Evolutionary conservation across 805 yeast species (phyloP), one percentile per base, ranked within the genome.

Genomic region (Yamadazyma sp.): DNA sequence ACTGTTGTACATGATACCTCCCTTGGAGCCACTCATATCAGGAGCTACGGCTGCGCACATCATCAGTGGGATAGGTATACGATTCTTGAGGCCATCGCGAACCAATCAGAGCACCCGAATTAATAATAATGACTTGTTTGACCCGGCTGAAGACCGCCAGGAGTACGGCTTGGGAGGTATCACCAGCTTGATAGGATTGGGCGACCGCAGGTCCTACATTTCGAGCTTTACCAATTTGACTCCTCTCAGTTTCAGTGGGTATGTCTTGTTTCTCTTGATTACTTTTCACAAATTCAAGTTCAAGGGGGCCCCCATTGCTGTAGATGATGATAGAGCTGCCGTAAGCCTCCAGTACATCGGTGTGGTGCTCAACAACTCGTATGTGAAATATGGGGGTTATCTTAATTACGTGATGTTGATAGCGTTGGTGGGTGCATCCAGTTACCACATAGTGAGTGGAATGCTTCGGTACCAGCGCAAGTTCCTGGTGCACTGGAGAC

Each of bases 301-400:
- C 45, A 63, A 87, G 37, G 33, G 69, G 3, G 61, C 64, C 0
- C 89, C 91, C 0, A 18, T 65, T n/a, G 12, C 49, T 2, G 62
- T 78, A 1, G 84, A 81, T 41, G 89, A 87, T 1, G 91, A 83
- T 54, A 74, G 82, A 3, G 70, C 81, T 1, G 59, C 73, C 38
- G 57, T 84, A 14, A 70, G 63, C 29, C 57, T 84, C 29, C 71
- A 73, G 6, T 82, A 67, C 48, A 62, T 83, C 7, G 48, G 37
- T 22, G 32, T 30, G 8, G 35, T 41, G 4, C 32, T 46, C 13
- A 43, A 43, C 28, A 28, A 36, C 21, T 48, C 57, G 6, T 32
- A 46, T 6, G 28, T 48, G 15, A 35, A 36, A 19, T 23, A 45
- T 18, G 64, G 63, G 1, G 57, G 57, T 6, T 22, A 37, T 7